Evolutionary conservation across 179 eudicot genomes (phyloP).

Genomic region (Sideroxylon spinosum): DNA sequence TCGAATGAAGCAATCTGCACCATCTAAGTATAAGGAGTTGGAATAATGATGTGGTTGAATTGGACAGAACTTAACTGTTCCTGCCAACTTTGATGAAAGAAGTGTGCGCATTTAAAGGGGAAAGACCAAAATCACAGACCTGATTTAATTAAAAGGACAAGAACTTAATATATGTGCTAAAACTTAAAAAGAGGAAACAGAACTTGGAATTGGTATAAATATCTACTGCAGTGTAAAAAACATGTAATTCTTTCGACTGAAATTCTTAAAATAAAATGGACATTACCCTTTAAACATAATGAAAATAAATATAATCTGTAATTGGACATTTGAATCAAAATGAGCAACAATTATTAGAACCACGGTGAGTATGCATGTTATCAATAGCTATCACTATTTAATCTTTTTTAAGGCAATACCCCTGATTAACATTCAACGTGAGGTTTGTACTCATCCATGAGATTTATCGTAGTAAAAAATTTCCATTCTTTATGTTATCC

Average conservation of each 20-base stretch:
- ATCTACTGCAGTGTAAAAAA: not conserved
- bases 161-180: not conserved
- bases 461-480: slow-evolving; percentile 5
- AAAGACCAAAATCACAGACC: slow-evolving; percentile 98
- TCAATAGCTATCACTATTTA: no score
- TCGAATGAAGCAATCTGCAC: not conserved
- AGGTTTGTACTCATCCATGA: not conserved
- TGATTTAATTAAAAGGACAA: slow-evolving; percentile 23
- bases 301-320: not conserved
- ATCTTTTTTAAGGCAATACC: no score
- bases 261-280: not conserved
- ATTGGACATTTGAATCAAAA: not conserved
- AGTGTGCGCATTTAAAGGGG: slow-evolving; percentile 88
- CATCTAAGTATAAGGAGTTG: slow-evolving; percentile 2
- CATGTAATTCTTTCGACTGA: not conserved
- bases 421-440: no score
- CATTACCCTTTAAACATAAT: no score
- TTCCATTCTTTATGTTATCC: not conserved
- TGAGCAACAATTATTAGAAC: not conserved
- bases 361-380: not conserved
- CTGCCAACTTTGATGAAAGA: slow-evolving; percentile 91
- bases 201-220: not conserved
- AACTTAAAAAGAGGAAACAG: not conserved
- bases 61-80: slow-evolving; percentile 62
- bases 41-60: not conserved